These are phyloP conservation scores for Aspergillus proliferans DNA, from an alignment of 2,329 filamentous ascomycete genomes.

Conservation along the genomic window DNA sequence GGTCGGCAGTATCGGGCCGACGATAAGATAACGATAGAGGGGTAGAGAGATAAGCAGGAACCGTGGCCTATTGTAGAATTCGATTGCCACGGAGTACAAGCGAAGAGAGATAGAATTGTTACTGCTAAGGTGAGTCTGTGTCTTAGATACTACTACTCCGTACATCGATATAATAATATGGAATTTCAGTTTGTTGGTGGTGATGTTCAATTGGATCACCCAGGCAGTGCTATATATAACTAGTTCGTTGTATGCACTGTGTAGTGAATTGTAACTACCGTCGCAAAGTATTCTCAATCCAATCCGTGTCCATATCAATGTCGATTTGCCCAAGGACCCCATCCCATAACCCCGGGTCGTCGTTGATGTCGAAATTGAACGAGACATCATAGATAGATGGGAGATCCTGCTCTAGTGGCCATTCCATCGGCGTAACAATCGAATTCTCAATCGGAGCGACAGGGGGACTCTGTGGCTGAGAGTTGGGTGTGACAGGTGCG, in stretches of 20 bases:
- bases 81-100: neutral
- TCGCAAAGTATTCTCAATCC: slow-evolving; percentile 28
- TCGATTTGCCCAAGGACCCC: slow-evolving; percentile 36
- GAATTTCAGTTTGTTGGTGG: too few relatives aligned
- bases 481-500: slow-evolving; percentile 10
- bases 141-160: too few relatives aligned
- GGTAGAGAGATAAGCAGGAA: neutral
- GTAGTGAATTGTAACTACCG: slow-evolving; percentile 6
- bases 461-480: slow-evolving; percentile 8
- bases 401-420: slow-evolving; percentile 15
- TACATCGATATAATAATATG: too few relatives aligned
- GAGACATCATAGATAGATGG: slow-evolving; percentile 26
- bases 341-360: slow-evolving; percentile 38
- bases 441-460: neutral
- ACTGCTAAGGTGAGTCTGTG: too few relatives aligned
- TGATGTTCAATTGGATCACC: too few relatives aligned
- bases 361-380: slow-evolving; percentile 31
- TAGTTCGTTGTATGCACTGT: neutral
- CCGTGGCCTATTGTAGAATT: neutral
- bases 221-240: neutral
- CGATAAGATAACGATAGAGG: neutral
- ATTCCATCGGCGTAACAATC: slow-evolving; percentile 8
- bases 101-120: too few relatives aligned
- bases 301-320: slow-evolving; percentile 38
- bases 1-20: slow-evolving; percentile 16